Base-by-base conservation (phyloP, 1,284 basidiomycete genomes). In the Puccinia hordei region DNA sequence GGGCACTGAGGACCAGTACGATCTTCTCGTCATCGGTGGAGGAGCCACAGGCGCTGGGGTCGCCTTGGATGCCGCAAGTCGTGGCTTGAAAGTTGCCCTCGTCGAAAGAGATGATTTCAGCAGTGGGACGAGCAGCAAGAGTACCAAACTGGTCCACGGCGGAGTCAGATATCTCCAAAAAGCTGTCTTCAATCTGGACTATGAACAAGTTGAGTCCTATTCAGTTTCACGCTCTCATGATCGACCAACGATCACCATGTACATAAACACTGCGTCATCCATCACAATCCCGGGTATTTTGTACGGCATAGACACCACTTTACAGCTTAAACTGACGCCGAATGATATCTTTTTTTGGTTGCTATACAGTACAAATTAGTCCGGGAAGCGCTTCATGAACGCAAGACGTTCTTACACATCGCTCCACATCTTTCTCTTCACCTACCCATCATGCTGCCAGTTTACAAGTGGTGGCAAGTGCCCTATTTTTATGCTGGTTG, bases 91-190 rank as follows among this genome's bases (percentile, higher is more conserved):
- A 85, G 95, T 98, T 27, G 96, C 94, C 0, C 87, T 98, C 82
- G 95, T 98, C 1, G 96, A 99, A 86, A 88, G 94, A 66, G 93
- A 94, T 84, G 96, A 99, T 86, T 99, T 96, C 84, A 90, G 91
- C 83, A 90, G 93, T 27, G 93, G 94, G 22, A 98, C 96, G 0
- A 97, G 94, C 2, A 97, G 94, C 38, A 99, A 99, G 86, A 94
- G 93, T 12, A 98, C 96, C 13, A 98, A 99, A 86, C 91, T 99
- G 73, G 95, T 98, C 0, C 96, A 99, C 87, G 96, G 96, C 38
- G 96, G 96, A 81, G 96, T 99, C 0, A 90, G 96, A 17, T 99
- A 99, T 87, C 90, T 99, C 17, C 95, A 98, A 85, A 98, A 98
- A 86, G 96, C 96, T 1, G 90, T 98, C 75, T 91, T 97, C 85